Evolutionary conservation across 306 rosid genomes (phyloP), one percentile per base, ranked within the genome.

Genomic region (Glycyrrhiza uralensis): DNA sequence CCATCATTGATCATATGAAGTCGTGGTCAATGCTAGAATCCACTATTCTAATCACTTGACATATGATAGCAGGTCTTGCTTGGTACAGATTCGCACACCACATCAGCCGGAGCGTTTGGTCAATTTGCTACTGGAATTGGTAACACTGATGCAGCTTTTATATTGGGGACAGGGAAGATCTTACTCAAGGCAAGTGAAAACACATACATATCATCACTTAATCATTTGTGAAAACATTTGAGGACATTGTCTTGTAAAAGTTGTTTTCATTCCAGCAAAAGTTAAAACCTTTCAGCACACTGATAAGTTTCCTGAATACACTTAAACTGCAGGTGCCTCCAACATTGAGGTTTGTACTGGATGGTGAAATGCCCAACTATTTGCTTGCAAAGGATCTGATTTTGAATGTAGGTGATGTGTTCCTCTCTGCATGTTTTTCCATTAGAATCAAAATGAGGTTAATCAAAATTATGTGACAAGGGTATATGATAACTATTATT

Each of bases 101-200:
- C 92, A 47, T 86, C 97, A 33, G 96, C 94, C 36, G 94, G 97
- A 79, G 97, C 97, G 2, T 92, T 92, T 86, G 96, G 96, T 42
- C 97, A 92, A 72, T 92, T 92, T 81, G 89, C 97, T 24, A 86
- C 90, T 38, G 94, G 97, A 71, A 72, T 92, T 19, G 96, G 94
- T 23, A 89, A 89, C 79, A 92, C 94, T 47, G 96, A 89, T 84
- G 96, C 96, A 19, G 94, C 92, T 69, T 85, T 92, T 77, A 84
- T 92, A 50, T 45, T 92, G 64, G 97, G 97, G 46, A 77, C 94
- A 10, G 94, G 97, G 76, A 89, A 87, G 83, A 83, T 86, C 54
- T 59, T 89, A 68, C 87, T 92, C 57, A 89, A 92, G 97, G 97
- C 82, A 54, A 30, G 74, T 66, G 24, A 73, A 10, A 15, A 3